Base-by-base conservation (phyloP, 192 early-diverging fungal species). In the Coemansia sp. region DNA sequence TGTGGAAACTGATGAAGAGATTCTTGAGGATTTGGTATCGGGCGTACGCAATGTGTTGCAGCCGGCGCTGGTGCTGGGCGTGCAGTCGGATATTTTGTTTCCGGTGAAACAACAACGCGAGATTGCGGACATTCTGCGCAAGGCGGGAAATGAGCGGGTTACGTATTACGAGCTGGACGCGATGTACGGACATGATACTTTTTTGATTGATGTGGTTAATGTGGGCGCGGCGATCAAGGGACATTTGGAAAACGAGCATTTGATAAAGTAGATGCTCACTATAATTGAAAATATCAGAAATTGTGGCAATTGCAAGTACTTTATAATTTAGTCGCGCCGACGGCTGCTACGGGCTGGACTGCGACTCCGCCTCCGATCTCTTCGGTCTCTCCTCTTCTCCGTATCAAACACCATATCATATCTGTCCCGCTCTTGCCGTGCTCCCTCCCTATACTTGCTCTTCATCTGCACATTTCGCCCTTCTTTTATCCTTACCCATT, bases 161-260 rank as follows among this genome's bases (percentile, higher is more conserved):
- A 96, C 96, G 7, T 97, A 96, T 69, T 98, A 96, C 64, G 96
- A 97, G 82, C 85, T 97, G 4, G 96, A 97, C 73, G 90, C 94
- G 38, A 87, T 95, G 82, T 98, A 94, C 74, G 96, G 96, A 8
- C 96, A 98, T 68, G 96, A 98, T 63, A 96, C 96, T 4, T 96
- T 98, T 69, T 83, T 96, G 64, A 92, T 98, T 61, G 94, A 96
- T 70, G 73, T 87, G 20, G 85, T 89, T 55, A 93, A 90, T 56
- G 91, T 97, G 26, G 96, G 96, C 26, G 89, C 90, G 29, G 96
- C 96, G 12, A 88, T 98, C 61, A 96, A 96, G 81, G 96, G 96
- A 3, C 90, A 91, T 65, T 67, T 93, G 29, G 90, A 92, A 56
- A 82, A 85, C 51, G 41, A 35, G 38, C 32, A 35, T 35, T 35